Base-by-base conservation (phyloP, 495 filamentous ascomycete genomes). In the Zalerion maritima region DNA sequence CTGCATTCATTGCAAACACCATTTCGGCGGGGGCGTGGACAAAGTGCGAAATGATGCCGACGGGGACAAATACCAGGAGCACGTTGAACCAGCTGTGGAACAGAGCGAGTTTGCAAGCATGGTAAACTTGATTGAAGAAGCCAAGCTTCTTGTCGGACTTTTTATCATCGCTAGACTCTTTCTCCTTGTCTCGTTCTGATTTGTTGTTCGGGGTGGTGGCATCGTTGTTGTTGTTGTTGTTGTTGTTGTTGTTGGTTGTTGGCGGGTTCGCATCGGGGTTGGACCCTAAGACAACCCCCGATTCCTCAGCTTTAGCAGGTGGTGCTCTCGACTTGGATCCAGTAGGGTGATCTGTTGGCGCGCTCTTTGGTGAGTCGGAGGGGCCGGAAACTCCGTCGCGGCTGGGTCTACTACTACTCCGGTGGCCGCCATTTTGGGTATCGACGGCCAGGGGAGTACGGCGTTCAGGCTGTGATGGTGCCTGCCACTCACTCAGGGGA, bases 1-100 rank as follows among this genome's bases (percentile, higher is more conserved):
- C 59, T 6, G 79, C 78, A 41, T 91, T 89, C 60, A 86, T 69
- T 21, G 73, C 73, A 50, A 89, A 91, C 28, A 81, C 37, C 24
- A 54, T 45, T 6, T 52, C 53, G 5, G 54, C 39, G 20, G 14
- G 17, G 24, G 22, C 29, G 23, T 29, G 15, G 13, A n/a, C n/a
- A n/a, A n/a, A n/a, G n/a, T n/a, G n/a, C n/a, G n/a, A n/a, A n/a
- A n/a, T n/a, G 40, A 92, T 86, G 34, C 81, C 83, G 30, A 76
- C 57, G 1, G 83, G 83, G 5, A 89, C 81, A 47, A 84, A 85
- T 16, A 87, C 54, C 40, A 89, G 55, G 37, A 89, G 64, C 21
- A 78, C 29, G 52, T 92, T 89, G 54, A 89, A 55, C 67, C 74
- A 81, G 61, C 76, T 86, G 24, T 67, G 62, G 18, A 69, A 49